A percentile compares a stretch with the other conserved stretches of the same genome.
Evolutionary conservation across 352 stramenopile species (phyloP).

Genomic region (Pilasporangium apinafurcum): DNA sequence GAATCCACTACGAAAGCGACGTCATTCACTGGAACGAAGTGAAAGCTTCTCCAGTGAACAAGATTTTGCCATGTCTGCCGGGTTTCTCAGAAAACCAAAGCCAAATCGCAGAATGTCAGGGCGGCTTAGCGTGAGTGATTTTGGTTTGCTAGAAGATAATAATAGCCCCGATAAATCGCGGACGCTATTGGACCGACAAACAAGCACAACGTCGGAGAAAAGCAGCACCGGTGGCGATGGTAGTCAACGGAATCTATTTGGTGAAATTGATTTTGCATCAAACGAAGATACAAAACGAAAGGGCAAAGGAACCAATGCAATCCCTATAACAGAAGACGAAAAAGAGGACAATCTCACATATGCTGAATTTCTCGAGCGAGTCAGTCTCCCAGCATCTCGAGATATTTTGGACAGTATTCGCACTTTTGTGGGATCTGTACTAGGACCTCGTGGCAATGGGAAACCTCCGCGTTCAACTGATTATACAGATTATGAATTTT

Average conservation of each 20-base stretch:
- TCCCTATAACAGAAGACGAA: conserved; percentile 12
- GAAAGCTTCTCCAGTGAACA: conserved; percentile 54
- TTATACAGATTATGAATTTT: conserved; percentile 80
- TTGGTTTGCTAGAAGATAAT: conserved; percentile 53
- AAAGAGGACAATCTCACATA: conserved; percentile 58
- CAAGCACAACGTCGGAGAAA: conserved; percentile 5
- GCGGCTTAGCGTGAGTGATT: conserved; percentile 67
- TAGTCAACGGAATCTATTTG: conserved; percentile 59
- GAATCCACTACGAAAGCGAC: too few relatives aligned
- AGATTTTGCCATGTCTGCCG: conserved; percentile 53
- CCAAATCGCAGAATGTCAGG: conserved; percentile 50
- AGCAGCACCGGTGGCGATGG: neutral
- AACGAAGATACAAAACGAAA: conserved; percentile 15
- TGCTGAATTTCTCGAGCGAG: conserved; percentile 65
- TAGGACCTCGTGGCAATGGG: conserved; percentile 71
- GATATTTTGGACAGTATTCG: conserved; percentile 72
- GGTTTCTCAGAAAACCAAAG: conserved; percentile 59
- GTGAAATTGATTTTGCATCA: conserved; percentile 30
- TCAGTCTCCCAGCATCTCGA: conserved; percentile 63
- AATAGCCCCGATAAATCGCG: too few relatives aligned
- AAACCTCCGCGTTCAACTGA: conserved; percentile 54
- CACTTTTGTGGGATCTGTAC: conserved; percentile 68
- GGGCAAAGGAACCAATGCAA: conserved; percentile 10
- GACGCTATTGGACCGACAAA: conserved; percentile 2
- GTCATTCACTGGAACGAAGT: conserved; percentile 52